Conservation (phyloP, 371 early-diverging fungal genomes). For the Mortierella sp. region DNA sequence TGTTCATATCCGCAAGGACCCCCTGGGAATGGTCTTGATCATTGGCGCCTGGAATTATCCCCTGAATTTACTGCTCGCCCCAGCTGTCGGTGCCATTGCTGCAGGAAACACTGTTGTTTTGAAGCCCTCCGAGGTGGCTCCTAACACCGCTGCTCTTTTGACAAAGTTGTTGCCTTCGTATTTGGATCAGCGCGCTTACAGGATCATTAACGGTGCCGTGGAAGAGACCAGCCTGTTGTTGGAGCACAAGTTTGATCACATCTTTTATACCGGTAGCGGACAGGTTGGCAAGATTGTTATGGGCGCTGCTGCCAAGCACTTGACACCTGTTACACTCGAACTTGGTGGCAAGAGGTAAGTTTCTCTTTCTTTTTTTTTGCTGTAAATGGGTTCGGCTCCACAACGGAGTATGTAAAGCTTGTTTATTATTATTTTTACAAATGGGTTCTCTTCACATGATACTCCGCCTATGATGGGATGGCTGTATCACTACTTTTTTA, state of each 20-base stretch:
- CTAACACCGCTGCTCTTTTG: conserved; percentile 74
- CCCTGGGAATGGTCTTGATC: conserved; percentile 82
- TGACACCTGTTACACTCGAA: conserved; percentile 87
- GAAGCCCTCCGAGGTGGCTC: conserved; percentile 92
- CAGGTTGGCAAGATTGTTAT: conserved; percentile 84
- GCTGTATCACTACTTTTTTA: too few species aligned
- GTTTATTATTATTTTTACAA: too few species aligned
- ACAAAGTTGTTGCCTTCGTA: conserved; percentile 75
- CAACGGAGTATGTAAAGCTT: too few species aligned
- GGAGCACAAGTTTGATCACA: conserved; percentile 83
- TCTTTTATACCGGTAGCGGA: conserved; percentile 94
- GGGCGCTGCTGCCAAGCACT: conserved; percentile 80
- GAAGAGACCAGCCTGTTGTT: conserved; percentile 81
- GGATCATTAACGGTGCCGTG: conserved; percentile 84
- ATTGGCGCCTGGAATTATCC: conserved; percentile 91
- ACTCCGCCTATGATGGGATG: too few species aligned
- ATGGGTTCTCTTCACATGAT: conserved; percentile 26
- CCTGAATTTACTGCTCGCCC: conserved; percentile 76
- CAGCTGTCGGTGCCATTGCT: conserved; percentile 91
- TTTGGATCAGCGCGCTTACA: conserved; percentile 81
- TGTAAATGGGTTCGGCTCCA: too few species aligned
- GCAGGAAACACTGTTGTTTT: conserved; percentile 89
- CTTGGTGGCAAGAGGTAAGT: conserved; percentile 88
- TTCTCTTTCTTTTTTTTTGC: not conserved
- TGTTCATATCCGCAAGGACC: conserved; percentile 62